Evolutionary conservation across 441 rosid species (phyloP).

Genomic region (Erodium moschatum): DNA sequence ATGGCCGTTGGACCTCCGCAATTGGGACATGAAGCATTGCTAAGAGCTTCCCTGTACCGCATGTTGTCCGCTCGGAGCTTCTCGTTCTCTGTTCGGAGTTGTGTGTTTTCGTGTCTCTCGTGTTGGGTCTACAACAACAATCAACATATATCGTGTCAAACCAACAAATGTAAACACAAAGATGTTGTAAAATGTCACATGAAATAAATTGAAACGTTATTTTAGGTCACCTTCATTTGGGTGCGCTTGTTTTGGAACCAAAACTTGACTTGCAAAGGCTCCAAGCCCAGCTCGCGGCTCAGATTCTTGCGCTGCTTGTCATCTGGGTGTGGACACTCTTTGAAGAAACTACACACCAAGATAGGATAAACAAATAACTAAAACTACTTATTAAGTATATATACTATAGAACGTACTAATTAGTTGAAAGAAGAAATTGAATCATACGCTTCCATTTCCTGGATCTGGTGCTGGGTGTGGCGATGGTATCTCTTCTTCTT

Average conservation of each 20-base stretch:
- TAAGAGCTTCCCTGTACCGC: slow-evolving; percentile 72
- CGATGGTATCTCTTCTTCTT: slow-evolving; percentile 75
- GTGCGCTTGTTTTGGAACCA: too few species aligned
- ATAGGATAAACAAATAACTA: too few species aligned
- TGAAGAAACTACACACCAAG: slow-evolving; percentile 41
- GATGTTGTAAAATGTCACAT: too few species aligned
- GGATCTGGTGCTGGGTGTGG: slow-evolving; percentile 90
- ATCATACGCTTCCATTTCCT: slow-evolving; percentile 74
- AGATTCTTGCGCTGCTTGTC: slow-evolving; percentile 56
- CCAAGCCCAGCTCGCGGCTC: slow-evolving; percentile 44
- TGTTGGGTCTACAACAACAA: slow-evolving; percentile 52
- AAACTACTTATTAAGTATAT: too few species aligned
- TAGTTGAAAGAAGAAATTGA: too few species aligned
- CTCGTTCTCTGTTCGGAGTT: slow-evolving; percentile 72
- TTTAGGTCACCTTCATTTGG: too few species aligned
- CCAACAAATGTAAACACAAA: too few species aligned
- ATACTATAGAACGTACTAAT: too few species aligned
- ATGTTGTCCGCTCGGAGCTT: slow-evolving; percentile 74
- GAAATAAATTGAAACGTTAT: too few species aligned
- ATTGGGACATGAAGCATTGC: slow-evolving; percentile 80
- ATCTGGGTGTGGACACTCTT: slow-evolving; percentile 88
- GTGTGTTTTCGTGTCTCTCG: slow-evolving; percentile 75
- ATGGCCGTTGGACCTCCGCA: slow-evolving; percentile 90
- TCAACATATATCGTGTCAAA: not conserved
- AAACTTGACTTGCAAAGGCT: slow-evolving; percentile 77